phyloP scores from a whole-genome alignment of 176 grass and related monocot species.

The Ananas comosus region DNA sequence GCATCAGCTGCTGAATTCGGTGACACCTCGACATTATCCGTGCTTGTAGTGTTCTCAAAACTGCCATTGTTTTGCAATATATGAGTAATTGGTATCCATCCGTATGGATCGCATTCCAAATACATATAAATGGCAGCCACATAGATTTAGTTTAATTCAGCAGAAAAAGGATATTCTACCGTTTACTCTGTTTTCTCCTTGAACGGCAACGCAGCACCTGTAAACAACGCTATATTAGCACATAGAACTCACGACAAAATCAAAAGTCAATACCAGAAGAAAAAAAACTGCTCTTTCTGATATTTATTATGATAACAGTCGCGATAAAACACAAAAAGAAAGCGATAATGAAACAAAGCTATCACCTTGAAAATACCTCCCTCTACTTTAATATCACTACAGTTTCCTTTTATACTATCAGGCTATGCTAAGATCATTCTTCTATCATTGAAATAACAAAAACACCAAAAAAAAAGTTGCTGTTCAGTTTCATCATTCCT shows the following conservation, averaged over 20 bases:
- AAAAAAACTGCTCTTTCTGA: too few relatives aligned
- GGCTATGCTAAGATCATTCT: too few relatives aligned
- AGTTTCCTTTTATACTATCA: too few relatives aligned
- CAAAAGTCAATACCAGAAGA: too few relatives aligned
- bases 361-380: too few relatives aligned
- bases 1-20: neutral
- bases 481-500: too few relatives aligned
- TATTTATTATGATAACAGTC: too few relatives aligned
- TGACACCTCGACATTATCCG: neutral
- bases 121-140: neutral
- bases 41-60: neutral
- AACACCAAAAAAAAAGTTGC: too few relatives aligned
- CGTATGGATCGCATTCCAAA: neutral
- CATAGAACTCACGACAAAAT: neutral
- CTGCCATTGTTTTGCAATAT: neutral
- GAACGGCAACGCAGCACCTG: slow-evolving; percentile 7
- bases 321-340: too few relatives aligned
- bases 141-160: neutral
- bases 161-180: slow-evolving; percentile 2
- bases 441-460: too few relatives aligned
- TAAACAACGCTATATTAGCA: neutral
- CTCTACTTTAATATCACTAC: too few relatives aligned
- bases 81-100: neutral
- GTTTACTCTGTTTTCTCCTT: slow-evolving; percentile 4
- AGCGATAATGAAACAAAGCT: too few relatives aligned